A percentile compares a stretch with the other conserved stretches of the same genome.
phyloP scores from a whole-genome alignment of 345 rosid species.

The Aegle marmelos region DNA sequence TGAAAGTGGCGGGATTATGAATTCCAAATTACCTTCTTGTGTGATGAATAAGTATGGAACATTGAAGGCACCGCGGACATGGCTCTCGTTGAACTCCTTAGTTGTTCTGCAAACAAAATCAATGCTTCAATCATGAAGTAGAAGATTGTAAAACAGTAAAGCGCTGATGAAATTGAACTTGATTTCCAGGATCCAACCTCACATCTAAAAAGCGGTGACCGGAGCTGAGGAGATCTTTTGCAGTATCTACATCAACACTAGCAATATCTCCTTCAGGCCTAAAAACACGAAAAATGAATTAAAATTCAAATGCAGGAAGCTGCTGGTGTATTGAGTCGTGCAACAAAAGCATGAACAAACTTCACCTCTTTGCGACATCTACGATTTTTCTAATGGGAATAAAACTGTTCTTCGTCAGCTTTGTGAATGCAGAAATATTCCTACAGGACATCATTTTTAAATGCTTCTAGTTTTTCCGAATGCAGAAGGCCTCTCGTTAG shows the following conservation, averaged over 20 bases:
- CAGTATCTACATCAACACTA: conserved; percentile 34
- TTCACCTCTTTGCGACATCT: conserved; percentile 14
- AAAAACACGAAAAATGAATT: not conserved
- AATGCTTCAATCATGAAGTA: not conserved
- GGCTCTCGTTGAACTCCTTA: conserved; percentile 51
- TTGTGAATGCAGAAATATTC: not conserved
- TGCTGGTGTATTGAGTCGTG: not conserved
- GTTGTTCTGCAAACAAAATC: conserved; percentile 26
- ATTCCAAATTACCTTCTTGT: conserved; percentile 36
- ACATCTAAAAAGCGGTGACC: conserved; percentile 47
- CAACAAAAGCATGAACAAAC: not conserved
- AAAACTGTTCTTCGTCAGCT: not conserved
- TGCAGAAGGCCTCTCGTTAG: not conserved
- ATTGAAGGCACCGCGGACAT: conserved; percentile 41
- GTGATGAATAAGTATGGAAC: conserved; percentile 55
- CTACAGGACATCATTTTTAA: not conserved
- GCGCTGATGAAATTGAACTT: not conserved
- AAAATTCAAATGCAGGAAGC: not conserved
- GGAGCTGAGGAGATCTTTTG: conserved; percentile 42
- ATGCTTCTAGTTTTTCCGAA: not conserved
- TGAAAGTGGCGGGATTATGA: not conserved
- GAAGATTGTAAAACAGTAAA: not conserved
- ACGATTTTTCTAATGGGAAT: not conserved
- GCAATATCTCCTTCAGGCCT: conserved; percentile 40
- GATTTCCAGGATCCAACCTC: conserved; percentile 25